Base-by-base conservation (phyloP, 1,139 yeast species). In the Scheffersomyces cryptocercus region DNA sequence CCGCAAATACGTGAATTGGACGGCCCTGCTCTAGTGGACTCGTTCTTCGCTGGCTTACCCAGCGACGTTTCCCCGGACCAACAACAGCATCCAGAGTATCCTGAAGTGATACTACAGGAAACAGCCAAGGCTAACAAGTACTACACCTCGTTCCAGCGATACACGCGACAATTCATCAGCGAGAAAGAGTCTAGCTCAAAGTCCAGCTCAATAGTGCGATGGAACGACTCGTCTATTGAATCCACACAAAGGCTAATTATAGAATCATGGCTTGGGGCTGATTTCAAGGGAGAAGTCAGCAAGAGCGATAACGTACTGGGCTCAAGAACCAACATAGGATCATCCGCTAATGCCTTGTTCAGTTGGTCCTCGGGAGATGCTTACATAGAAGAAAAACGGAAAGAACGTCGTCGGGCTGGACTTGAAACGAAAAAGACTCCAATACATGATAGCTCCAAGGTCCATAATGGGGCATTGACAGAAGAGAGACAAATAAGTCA, bases 351-450 rank as follows among this genome's bases (percentile, higher is more conserved):
- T 49, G 65, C 71, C 13, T 59, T 73, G 37, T 74, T 74, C 46
- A 62, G 67, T 39, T 74, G 79, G 79, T 70, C 77, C 6, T 70
- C 78, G 0, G 67, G 70, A 15, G 78, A 73, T 43, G 61, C 68
- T 8, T 70, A 71, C 46, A 64, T 73, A 9, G 63, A 61, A 28
- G 62, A 65, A 1, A 54, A 75, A 34, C 67, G 66, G 48, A 52
- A 55, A 33, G 70, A 68, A 46, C 49, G 67, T 11, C 58, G 49
- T 46, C 26, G 30, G 9, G 35, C 39, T n/a, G 37, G 35, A 20
- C 41, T 37, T 8, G 38, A 39, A 28, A 31, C 31, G 30, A 35
- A 9, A 10, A 29, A 11, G 29, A 24, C 24, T 3, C 8, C n/a
- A 38, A 40, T 39, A n/a, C 39, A 36, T 35, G 49, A 48, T 16